A percentile compares a stretch with the other conserved stretches of the same genome.
These are phyloP conservation scores for Blastosporella zonata DNA, from an alignment of 1,284 basidiomycete genomes.

Conservation along the genomic window DNA sequence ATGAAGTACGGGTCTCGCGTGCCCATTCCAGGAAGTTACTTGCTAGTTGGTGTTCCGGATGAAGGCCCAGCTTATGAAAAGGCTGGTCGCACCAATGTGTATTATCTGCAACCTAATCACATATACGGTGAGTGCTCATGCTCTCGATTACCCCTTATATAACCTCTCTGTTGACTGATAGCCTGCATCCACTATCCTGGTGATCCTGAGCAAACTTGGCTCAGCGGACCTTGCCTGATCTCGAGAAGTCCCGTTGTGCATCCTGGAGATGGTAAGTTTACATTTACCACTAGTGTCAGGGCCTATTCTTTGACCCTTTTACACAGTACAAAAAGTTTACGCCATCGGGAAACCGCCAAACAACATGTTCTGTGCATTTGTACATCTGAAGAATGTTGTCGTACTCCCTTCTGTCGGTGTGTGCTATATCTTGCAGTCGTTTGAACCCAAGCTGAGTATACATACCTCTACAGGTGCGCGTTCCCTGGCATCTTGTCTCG, in stretches of 20 bases:
- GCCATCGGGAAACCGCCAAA: conserved; percentile 68
- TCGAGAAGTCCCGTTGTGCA: conserved; percentile 65
- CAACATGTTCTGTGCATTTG: conserved; percentile 55
- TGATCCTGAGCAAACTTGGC: conserved; percentile 43
- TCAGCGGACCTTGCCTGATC: conserved; percentile 53
- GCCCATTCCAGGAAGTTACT: conserved; percentile 57
- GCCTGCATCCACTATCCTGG: conserved; percentile 51
- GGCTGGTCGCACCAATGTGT: conserved; percentile 48
- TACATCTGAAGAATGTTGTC: conserved; percentile 63
- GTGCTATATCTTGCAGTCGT: conserved; percentile 18
- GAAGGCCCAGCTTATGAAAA: conserved; percentile 60
- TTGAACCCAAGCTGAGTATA: too few relatives aligned
- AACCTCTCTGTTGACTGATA: conserved; percentile 20
- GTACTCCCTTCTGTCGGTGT: conserved; percentile 64
- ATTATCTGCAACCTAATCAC: conserved; percentile 43
- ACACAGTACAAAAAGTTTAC: conserved; percentile 58
- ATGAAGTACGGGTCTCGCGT: conserved; percentile 73
- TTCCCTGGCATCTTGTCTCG: conserved; percentile 63
- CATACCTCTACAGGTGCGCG: conserved; percentile 41
- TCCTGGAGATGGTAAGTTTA: conserved; percentile 56
- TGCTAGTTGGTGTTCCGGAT: conserved; percentile 74
- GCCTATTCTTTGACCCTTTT: neutral
- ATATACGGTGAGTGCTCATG: conserved; percentile 49
- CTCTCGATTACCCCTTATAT: too few relatives aligned
- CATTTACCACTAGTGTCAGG: conserved; percentile 10